A percentile compares a stretch with the other conserved stretches of the same genome.
Evolutionary conservation across 139 green algal species (phyloP).

Genomic region (Chlorella sp.): DNA sequence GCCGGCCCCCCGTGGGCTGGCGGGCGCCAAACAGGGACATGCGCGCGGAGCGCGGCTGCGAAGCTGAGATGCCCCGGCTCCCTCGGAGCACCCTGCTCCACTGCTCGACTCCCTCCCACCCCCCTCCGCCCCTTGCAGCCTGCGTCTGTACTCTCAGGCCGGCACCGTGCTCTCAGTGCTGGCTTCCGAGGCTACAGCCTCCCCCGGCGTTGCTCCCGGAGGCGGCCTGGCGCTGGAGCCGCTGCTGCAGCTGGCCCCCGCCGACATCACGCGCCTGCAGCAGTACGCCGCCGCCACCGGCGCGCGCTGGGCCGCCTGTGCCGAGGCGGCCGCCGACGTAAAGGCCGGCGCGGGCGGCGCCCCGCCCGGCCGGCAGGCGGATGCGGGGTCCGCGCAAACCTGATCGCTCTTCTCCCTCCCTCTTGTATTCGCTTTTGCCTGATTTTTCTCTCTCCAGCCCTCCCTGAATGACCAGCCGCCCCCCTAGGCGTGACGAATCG

Average conservation of each 20-base stretch:
- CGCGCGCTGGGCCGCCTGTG: conserved; percentile 26
- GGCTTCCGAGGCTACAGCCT: neutral
- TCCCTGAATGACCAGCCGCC: no score
- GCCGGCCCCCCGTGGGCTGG: no score
- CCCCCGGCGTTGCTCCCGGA: neutral
- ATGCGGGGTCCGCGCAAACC: no score
- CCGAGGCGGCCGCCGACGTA: neutral
- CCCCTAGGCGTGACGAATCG: no score
- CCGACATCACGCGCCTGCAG: conserved; percentile 35
- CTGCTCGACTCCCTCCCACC: neutral
- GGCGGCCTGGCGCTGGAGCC: conserved; percentile 31
- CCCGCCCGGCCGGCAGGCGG: no score
- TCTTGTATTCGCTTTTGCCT: no score
- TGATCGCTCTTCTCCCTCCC: no score
- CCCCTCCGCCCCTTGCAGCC: neutral
- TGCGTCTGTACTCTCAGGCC: neutral
- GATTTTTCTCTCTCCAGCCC: no score
- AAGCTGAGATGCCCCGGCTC: neutral
- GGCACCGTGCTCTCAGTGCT: conserved; percentile 13
- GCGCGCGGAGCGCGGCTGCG: neutral
- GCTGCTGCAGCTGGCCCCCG: conserved; percentile 16
- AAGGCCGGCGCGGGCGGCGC: no score
- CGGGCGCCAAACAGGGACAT: neutral
- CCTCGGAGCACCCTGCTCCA: neutral
- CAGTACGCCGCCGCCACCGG: conserved; percentile 30